Evolutionary conservation across 768 basidiomycete species (phyloP), one percentile per base, ranked within the genome.

Genomic region (Termitomyces sp.): DNA sequence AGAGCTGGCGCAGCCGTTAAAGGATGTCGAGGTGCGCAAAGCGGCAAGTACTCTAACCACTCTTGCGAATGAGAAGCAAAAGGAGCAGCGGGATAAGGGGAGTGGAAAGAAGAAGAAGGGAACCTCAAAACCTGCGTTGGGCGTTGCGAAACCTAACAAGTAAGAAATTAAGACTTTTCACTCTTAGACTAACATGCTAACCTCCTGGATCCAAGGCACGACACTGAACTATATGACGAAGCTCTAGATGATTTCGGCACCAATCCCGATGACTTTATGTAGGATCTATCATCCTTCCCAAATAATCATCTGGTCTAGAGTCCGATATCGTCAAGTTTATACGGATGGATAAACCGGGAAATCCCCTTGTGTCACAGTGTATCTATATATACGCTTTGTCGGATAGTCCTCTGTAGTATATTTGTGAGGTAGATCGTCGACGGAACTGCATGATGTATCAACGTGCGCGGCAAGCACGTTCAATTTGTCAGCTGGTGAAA

Each of bases 11-110:
- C 71, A 76, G 57, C 84, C 92, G 5, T 78, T 98, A 54, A 89
- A 86, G 64, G 94, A 98, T 59, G 85, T 94, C 51, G 96, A 99
- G 63, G 86, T 94, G 28, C 82, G 94, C 59, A 98, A 98, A 68
- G 91, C 84, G 0, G 91, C 93, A 0, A 89, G 85, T 50, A 85
- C 78, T 3, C 74, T 99, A 54, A 92, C 91, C 15, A 87, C 90
- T 3, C 77, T 98, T 6, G 89, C 94, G 50, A 98, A 96, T 66
- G 93, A 95, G 75, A 99, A 98, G 75, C 91, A 95, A 74, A 91
- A 85, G 72, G 92, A 92, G 67, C 85, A 88, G 63, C 81, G 87
- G 60, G 92, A 94, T 37, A 91, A 89, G 69, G 78, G 84, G 2
- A 86, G 83, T 58, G 92, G 93, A 31, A 97, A 95, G 82, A 96